phyloP scores from a whole-genome alignment of 495 filamentous ascomycete genomes.

The Annulohypoxylon moriforme region DNA sequence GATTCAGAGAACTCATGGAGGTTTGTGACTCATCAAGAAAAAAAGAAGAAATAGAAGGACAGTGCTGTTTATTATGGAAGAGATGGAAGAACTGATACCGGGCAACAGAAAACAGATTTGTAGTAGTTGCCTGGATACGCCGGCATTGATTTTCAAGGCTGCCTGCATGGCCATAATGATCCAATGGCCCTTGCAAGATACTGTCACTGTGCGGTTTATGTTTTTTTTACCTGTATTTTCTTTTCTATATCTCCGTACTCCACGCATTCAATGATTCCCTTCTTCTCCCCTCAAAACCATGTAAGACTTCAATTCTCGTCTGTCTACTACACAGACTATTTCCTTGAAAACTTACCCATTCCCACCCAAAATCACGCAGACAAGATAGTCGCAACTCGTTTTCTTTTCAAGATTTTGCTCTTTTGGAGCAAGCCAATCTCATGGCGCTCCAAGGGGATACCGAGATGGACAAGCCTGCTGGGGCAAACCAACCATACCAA shows the following conservation, averaged over 20 bases:
- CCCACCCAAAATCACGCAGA: neutral
- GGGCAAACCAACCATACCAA: neutral
- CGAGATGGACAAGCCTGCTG: neutral
- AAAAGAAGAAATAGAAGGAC: neutral
- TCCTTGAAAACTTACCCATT: neutral
- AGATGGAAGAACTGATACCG: neutral
- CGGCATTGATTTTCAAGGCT: neutral
- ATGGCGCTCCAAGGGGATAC: neutral
- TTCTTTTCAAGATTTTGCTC: neutral
- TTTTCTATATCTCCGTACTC: neutral
- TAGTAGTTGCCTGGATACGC: too few relatives aligned
- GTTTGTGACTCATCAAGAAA: neutral
- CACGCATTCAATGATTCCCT: neutral
- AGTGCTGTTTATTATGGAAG: neutral
- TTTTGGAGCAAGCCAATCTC: neutral
- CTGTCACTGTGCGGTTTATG: neutral
- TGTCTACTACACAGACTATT: neutral
- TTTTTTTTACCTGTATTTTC: neutral
- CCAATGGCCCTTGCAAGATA: neutral
- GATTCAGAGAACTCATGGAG: neutral
- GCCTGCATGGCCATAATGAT: neutral
- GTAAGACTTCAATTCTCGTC: neutral
- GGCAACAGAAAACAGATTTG: too few relatives aligned
- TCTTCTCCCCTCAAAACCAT: neutral
- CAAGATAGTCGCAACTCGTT: too few relatives aligned